phyloP scores from a whole-genome alignment of 352 stramenopile genomes.

The Globisporangium yorkense region DNA sequence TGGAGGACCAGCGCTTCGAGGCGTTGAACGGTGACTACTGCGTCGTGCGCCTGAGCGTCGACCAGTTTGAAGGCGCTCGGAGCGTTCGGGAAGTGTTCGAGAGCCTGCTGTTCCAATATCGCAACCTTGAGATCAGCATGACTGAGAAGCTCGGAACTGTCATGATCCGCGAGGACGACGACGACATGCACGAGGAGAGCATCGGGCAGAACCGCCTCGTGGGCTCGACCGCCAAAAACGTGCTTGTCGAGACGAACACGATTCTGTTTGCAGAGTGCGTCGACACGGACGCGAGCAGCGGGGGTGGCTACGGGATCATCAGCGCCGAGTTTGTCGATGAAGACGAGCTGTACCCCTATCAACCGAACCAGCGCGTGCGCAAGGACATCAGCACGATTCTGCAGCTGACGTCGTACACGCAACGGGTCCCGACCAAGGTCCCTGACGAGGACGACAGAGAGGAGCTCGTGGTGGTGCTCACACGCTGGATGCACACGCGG shows the following conservation, averaged over 20 bases:
- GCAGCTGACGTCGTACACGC: conserved; percentile 13
- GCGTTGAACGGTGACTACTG: background rate
- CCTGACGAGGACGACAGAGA: conserved; percentile 6
- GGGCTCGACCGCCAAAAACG: conserved; percentile 7
- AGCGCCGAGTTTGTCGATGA: conserved; percentile 29
- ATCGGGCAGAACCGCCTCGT: conserved; percentile 28
- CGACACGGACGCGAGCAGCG: conserved; percentile 18
- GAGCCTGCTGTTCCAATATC: background rate
- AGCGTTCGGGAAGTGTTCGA: background rate
- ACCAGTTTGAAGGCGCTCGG: background rate
- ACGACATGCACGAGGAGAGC: conserved; percentile 7
- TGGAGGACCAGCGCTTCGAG: background rate
- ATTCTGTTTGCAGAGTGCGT: conserved; percentile 29
- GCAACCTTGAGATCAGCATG: background rate
- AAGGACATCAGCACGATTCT: conserved; percentile 34
- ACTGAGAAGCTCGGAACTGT: background rate
- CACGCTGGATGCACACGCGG: conserved; percentile 27
- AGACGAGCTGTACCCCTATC: conserved; percentile 41
- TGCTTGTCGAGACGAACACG: conserved; percentile 30
- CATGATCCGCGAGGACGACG: background rate
- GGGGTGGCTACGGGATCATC: conserved; percentile 26
- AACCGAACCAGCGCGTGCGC: conserved; percentile 25
- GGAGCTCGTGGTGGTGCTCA: conserved; percentile 35
- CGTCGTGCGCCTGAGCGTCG: background rate
- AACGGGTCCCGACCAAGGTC: conserved; percentile 8